Percentiles rank a stretch among this genome's conserved stretches.
Evolutionary conservation across 1,284 basidiomycete species (phyloP).

Genomic region (Calocybe gambosa): DNA sequence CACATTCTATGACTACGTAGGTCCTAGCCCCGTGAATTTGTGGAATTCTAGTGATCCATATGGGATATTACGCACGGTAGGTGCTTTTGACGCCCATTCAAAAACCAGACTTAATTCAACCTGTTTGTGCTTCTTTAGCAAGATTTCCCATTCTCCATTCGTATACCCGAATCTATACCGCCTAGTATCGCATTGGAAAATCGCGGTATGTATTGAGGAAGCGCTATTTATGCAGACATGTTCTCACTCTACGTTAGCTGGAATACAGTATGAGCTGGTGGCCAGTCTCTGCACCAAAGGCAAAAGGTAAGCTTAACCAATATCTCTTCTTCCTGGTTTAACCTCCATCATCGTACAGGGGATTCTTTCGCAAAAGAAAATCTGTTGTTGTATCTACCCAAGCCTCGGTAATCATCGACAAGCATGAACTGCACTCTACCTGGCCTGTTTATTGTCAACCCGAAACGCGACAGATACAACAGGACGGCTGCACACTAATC

Average conservation of each 20-base stretch:
- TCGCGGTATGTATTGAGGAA: slow-evolving; percentile 40
- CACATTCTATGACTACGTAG: slow-evolving; percentile 68
- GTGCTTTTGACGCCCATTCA: slow-evolving; percentile 21
- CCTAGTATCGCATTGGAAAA: slow-evolving; percentile 73
- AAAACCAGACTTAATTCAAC: background rate
- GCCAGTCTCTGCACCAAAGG: slow-evolving; percentile 78
- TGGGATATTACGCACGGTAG: slow-evolving; percentile 57
- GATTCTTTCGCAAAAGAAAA: slow-evolving; percentile 71
- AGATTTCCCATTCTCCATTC: slow-evolving; percentile 80
- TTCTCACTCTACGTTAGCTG: slow-evolving; percentile 40
- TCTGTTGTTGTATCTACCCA: slow-evolving; percentile 51
- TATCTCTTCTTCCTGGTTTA: slow-evolving; percentile 3
- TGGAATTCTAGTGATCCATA: slow-evolving; percentile 74
- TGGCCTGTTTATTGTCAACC: slow-evolving; percentile 84
- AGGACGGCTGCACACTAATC: slow-evolving; percentile 65
- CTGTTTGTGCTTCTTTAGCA: slow-evolving; percentile 24
- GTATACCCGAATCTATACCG: slow-evolving; percentile 81
- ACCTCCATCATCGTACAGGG: slow-evolving; percentile 32
- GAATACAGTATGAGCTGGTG: slow-evolving; percentile 80
- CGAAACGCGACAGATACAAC: slow-evolving; percentile 60
- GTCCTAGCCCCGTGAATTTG: slow-evolving; percentile 63
- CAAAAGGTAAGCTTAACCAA: slow-evolving; percentile 52
- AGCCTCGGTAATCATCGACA: slow-evolving; percentile 74
- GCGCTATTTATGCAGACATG: slow-evolving; percentile 6
- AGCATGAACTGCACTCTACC: slow-evolving; percentile 83